phyloP scores from a whole-genome alignment of 1,139 yeast genomes.

The Sugiyamaella paludigena region DNA sequence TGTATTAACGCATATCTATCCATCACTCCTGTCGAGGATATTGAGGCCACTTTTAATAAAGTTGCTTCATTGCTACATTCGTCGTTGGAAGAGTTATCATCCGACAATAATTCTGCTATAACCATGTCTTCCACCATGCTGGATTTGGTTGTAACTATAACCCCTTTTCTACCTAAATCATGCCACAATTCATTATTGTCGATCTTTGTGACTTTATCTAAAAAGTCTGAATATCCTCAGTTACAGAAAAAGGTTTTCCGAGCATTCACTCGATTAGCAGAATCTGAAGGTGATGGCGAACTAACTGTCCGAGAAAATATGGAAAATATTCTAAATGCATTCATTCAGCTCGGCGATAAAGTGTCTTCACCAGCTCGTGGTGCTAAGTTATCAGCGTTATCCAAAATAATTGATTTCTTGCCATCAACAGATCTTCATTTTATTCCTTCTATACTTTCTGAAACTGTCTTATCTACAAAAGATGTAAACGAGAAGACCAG shows the following conservation, averaged over 20 bases:
- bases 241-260: constrained; percentile 90
- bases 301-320: constrained; percentile 49
- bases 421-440: constrained; percentile 66
- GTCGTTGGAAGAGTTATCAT: constrained; percentile 63
- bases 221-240: constrained; percentile 54
- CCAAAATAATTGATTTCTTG: constrained; percentile 55
- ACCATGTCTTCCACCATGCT: constrained; percentile 78
- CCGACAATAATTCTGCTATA: constrained; percentile 35
- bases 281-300: constrained; percentile 58
- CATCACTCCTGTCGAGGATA: constrained; percentile 64
- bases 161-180: constrained; percentile 70
- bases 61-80: constrained; percentile 75
- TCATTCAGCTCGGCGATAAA: constrained; percentile 56
- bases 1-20: constrained; percentile 78
- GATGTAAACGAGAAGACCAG: constrained; percentile 92
- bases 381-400: constrained; percentile 70
- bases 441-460: constrained; percentile 80
- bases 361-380: constrained; percentile 78
- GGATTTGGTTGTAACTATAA: constrained; percentile 86
- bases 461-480: constrained; percentile 87
- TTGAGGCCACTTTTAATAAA: constrained; percentile 75
- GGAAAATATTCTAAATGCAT: constrained; percentile 56
- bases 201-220: constrained; percentile 70
- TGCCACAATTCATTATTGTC: constrained; percentile 73
- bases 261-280: constrained; percentile 66